Conservation (phyloP, 495 filamentous ascomycete genomes). For the Xylaria flabelliformis region DNA sequence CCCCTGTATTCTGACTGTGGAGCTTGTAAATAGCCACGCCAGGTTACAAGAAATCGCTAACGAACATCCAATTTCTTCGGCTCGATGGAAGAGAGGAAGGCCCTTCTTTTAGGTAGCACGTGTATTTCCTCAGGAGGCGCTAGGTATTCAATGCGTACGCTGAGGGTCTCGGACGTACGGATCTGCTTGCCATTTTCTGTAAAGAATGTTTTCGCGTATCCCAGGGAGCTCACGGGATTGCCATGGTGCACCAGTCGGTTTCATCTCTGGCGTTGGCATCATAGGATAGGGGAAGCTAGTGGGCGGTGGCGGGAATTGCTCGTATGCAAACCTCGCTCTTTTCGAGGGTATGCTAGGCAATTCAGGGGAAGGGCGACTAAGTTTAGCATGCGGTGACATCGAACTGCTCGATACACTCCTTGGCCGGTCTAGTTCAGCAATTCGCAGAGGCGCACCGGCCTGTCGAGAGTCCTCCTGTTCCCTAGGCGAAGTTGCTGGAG, state of each 20-base stretch:
- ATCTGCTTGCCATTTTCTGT: constrained; percentile 67
- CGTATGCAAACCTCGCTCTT: constrained; percentile 49
- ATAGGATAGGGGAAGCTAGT: constrained; percentile 38
- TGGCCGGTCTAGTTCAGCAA: constrained; percentile 43
- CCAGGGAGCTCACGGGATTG: constrained; percentile 50
- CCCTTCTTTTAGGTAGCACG: constrained; percentile 28
- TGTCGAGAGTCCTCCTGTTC: constrained; percentile 55
- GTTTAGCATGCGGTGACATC: constrained; percentile 49
- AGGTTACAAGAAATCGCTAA: neutral
- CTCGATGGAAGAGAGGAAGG: neutral
- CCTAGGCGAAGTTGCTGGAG: constrained; percentile 56
- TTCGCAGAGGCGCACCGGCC: constrained; percentile 36
- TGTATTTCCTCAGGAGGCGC: constrained; percentile 37
- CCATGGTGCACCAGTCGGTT: constrained; percentile 41
- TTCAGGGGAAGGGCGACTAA: constrained; percentile 43
- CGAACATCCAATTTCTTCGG: neutral
- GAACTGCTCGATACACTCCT: constrained; percentile 51
- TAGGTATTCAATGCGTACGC: constrained; percentile 36
- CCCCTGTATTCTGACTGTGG: too few species aligned
- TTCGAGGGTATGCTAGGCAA: constrained; percentile 44
- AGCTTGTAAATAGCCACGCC: neutral
- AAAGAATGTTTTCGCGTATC: constrained; percentile 56
- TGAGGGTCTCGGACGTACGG: constrained; percentile 62
- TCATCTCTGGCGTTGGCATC: constrained; percentile 44
- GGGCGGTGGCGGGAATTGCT: constrained; percentile 45